Evolutionary conservation across 331 rosid genomes (phyloP), one percentile per base, ranked within the genome.

Genomic region (Malus hybrid): DNA sequence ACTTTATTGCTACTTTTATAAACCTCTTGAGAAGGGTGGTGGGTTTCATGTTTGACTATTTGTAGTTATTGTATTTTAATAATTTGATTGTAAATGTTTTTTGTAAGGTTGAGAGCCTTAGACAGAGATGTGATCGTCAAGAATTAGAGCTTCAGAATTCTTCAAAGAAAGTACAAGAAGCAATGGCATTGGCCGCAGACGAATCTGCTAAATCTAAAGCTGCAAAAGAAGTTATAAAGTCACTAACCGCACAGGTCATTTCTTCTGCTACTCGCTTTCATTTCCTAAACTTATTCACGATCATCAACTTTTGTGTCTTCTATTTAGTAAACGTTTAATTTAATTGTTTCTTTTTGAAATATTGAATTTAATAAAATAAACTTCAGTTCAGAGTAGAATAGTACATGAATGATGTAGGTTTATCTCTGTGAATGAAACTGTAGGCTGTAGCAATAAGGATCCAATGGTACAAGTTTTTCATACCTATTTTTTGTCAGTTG

Each of bases 191-290:
- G 57, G 95, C 91, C 75, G 87, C 96, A 4, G 99, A 94, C 78
- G 99, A 94, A 79, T 84, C 96, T 83, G 80, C 90, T 36, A 94
- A 88, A 84, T 90, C 87, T 75, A 87, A 81, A 83, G 97, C 95
- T 32, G 97, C 95, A 28, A 94, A 94, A 86, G 97, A 94, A 84
- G 99, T 90, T 70, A 92, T 94, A 73, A 94, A 88, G 87, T 85
- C 94, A 46, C 96, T 94, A 32, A 84, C 99, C 2, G 88, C 97
- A 28, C 95, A 94, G 99, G 99, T 94, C 39, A 60, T 10, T 79
- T 76, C 71, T 81, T 80, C 63, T 60, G 73, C 52, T 44, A 74
- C 70, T 31, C 66, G 59, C 76, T 72, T 73, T 42, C 69, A 75
- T 65, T 54, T 71, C 27, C 18, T n/a, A 12, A 48, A 46, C 78